phyloP scores from a whole-genome alignment of 2,329 filamentous ascomycete genomes.

The Pyrenochaeta sp. region DNA sequence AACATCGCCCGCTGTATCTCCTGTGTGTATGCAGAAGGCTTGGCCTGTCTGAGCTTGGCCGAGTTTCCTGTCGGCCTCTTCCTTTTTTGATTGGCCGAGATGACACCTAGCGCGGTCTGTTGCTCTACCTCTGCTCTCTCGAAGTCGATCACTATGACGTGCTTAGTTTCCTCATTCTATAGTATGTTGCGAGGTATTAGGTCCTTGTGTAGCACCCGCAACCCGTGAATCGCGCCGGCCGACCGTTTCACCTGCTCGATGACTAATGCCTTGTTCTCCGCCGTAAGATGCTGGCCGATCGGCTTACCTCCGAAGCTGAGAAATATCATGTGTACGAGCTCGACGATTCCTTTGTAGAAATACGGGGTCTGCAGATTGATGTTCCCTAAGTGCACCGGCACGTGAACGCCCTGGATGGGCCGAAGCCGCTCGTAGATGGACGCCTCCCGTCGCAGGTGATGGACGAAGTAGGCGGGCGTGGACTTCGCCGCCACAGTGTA shows the following conservation, averaged over 20 bases:
- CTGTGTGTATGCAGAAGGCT: background rate
- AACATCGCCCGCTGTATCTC: background rate
- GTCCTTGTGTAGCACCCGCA: slow-evolving; percentile 26
- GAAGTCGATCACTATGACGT: slow-evolving; percentile 30
- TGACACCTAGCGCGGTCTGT: slow-evolving; percentile 29
- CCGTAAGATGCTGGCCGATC: slow-evolving; percentile 11
- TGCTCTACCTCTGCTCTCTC: slow-evolving; percentile 25
- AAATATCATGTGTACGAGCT: slow-evolving; percentile 32
- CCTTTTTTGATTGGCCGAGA: slow-evolving; percentile 17
- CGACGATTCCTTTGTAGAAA: slow-evolving; percentile 27
- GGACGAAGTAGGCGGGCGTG: slow-evolving; percentile 32
- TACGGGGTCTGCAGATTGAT: slow-evolving; percentile 26
- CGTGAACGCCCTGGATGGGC: slow-evolving; percentile 27
- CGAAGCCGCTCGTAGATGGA: slow-evolving; percentile 26
- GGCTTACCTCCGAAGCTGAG: slow-evolving; percentile 30
- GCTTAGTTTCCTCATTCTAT: slow-evolving; percentile 16
- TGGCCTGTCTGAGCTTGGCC: background rate
- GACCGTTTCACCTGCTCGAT: slow-evolving; percentile 9
- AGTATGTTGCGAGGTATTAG: slow-evolving; percentile 27
- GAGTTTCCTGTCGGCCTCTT: slow-evolving; percentile 3
- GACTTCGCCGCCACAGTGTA: slow-evolving; percentile 58
- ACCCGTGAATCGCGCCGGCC: slow-evolving; percentile 15
- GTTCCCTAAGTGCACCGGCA: slow-evolving; percentile 34
- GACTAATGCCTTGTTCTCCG: slow-evolving; percentile 13
- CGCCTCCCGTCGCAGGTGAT: slow-evolving; percentile 23